phyloP scores from a whole-genome alignment of 2,329 filamentous ascomycete species.

The Xylariaceae sp. region DNA sequence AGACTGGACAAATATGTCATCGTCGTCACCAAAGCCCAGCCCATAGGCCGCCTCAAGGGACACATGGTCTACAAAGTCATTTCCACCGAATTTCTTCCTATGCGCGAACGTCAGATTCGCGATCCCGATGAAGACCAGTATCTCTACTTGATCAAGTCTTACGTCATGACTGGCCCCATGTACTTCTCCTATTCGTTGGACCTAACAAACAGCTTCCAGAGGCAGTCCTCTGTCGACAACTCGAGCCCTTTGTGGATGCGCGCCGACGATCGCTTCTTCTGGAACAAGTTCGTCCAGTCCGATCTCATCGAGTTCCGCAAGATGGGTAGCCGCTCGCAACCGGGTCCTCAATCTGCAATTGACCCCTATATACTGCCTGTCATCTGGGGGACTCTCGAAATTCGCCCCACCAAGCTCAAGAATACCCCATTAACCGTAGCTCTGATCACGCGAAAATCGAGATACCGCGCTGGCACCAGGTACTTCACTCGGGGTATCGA shows the following conservation, averaged over 20 bases:
- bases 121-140: conserved; percentile 95
- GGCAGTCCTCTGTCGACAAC: conserved; percentile 73
- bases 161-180: conserved; percentile 82
- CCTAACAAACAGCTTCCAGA: conserved; percentile 94
- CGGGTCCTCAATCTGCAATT: conserved; percentile 66
- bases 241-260: conserved; percentile 80
- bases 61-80: conserved; percentile 95
- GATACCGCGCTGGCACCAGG: conserved; percentile 83
- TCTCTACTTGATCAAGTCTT: conserved; percentile 72
- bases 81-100: conserved; percentile 85
- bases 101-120: conserved; percentile 86
- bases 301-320: conserved; percentile 87
- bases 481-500: conserved; percentile 95
- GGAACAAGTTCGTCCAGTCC: conserved; percentile 90
- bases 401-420: conserved; percentile 82
- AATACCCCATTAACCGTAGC: conserved; percentile 77
- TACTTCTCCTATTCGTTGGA: conserved; percentile 98
- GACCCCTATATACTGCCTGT: conserved; percentile 94
- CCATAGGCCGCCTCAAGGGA: conserved; percentile 86
- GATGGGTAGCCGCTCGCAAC: conserved; percentile 56
- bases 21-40: conserved; percentile 89
- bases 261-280: conserved; percentile 97
- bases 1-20: conserved; percentile 96
- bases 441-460: conserved; percentile 83
- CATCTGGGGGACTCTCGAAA: conserved; percentile 94